Percentiles rank a stretch among this genome's conserved stretches.
Conservation (phyloP, 2,329 filamentous ascomycete genomes). For the Elsinoe ampelina region DNA sequence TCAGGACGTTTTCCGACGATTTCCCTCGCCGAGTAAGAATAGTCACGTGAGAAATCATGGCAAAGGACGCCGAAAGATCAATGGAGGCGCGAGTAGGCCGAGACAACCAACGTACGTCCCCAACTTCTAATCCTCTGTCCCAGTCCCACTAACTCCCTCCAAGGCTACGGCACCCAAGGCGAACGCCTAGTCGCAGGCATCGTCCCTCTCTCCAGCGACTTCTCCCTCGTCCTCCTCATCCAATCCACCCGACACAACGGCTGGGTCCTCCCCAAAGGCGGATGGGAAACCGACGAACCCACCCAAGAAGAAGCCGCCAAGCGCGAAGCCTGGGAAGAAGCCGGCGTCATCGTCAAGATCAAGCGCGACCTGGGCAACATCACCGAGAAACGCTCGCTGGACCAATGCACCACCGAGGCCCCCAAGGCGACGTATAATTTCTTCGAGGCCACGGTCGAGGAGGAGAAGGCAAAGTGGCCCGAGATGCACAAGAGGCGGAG, state of each 20-base stretch:
- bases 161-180: slow-evolving; percentile 86
- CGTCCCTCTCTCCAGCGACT: slow-evolving; percentile 79
- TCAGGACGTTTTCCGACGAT: neutral
- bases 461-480: slow-evolving; percentile 81
- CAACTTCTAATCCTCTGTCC: slow-evolving; percentile 16
- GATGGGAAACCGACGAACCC: slow-evolving; percentile 91
- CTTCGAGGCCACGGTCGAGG: slow-evolving; percentile 78
- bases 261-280: slow-evolving; percentile 96
- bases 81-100: slow-evolving; percentile 65
- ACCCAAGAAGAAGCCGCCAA: slow-evolving; percentile 73
- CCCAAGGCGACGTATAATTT: slow-evolving; percentile 74
- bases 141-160: slow-evolving; percentile 16
- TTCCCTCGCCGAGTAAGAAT: neutral
- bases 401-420: slow-evolving; percentile 42
- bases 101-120: slow-evolving; percentile 60
- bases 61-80: slow-evolving; percentile 35
- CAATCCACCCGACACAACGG: slow-evolving; percentile 83
- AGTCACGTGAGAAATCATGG: slow-evolving; percentile 28
- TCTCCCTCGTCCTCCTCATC: slow-evolving; percentile 81
- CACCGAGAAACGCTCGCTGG: slow-evolving; percentile 59
- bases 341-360: slow-evolving; percentile 78
- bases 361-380: slow-evolving; percentile 81
- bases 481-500: slow-evolving; percentile 86
- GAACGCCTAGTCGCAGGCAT: slow-evolving; percentile 93
- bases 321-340: slow-evolving; percentile 96